Evolutionary conservation across 2,329 filamentous ascomycete genomes (phyloP), one percentile per base, ranked within the genome.

Genomic region (Colletotrichum gigasporum): DNA sequence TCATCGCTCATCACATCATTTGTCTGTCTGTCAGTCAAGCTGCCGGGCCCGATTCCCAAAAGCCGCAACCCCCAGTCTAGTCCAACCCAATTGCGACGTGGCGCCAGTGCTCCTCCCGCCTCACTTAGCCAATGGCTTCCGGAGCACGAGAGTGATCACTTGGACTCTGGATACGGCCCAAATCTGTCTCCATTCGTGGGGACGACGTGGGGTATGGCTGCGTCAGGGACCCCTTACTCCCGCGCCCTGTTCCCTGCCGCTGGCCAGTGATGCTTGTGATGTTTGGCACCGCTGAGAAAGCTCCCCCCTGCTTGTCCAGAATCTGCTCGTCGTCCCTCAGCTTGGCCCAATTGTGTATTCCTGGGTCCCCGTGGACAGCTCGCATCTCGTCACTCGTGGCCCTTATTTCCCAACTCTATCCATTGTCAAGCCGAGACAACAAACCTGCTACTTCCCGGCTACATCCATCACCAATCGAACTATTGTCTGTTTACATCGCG

Each of bases 1-100:
- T 24, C 26, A 32, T 14, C 28, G 32, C 45, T 30, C 30, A 28
- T 62, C 45, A 39, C 52, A 64, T 48, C 54, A 54, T 47, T 35
- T 48, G 20, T 51, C 42, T 48, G 20, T 51, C 35, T 34, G 34
- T 35, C 59, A 35, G 24, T 53, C 54, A 44, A 42, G 45, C 58
- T 24, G 26, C 26, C 26, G n/a, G n/a, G n/a, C n/a, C 26, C 14
- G 41, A 50, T 26, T 53, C 20, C 45, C 52, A 59, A 48, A 56
- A 32, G 44, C 52, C 63, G 44, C 60, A 47, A 11, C 20, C 30
- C 56, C 61, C 47, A 39, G 56, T 50, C 34, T 47, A 35, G 14
- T 32, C 34, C 50, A 37, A 66, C 62, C 67, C 65, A 63, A 67
- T 52, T 55, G 55, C 64, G 67, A 68, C 67, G 67, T 68, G 67